Percentiles rank a stretch among this genome's conserved stretches.
Evolutionary conservation across 2,329 filamentous ascomycete species (phyloP).

Genomic region (Helotiales sp.): DNA sequence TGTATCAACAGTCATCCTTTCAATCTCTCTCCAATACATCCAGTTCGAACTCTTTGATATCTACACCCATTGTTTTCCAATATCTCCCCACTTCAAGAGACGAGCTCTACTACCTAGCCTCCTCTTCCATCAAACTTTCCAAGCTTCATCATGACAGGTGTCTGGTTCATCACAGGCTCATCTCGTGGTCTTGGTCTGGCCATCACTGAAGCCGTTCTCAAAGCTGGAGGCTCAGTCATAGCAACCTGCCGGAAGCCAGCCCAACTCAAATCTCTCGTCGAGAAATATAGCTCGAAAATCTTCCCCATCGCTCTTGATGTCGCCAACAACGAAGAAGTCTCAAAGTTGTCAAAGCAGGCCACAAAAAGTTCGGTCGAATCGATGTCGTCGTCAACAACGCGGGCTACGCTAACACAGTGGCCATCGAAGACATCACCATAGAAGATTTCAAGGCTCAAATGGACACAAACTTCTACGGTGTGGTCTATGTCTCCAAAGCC

Average conservation of each 20-base stretch:
- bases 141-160: conserved; percentile 29
- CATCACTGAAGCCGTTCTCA: conserved; percentile 47
- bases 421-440: conserved; percentile 56
- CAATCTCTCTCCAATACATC: too few species aligned
- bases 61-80: background rate
- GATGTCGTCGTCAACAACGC: conserved; percentile 49
- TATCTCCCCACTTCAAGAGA: background rate
- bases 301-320: conserved; percentile 49
- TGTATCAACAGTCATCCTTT: too few species aligned
- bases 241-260: conserved; percentile 51
- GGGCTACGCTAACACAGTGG: conserved; percentile 58
- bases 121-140: background rate
- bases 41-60: too few species aligned
- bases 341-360: conserved; percentile 44
- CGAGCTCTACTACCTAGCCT: background rate
- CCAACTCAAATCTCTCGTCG: conserved; percentile 8
- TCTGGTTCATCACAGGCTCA: conserved; percentile 55
- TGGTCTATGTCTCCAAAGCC: conserved; percentile 56
- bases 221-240: conserved; percentile 49
- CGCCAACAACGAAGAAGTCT: conserved; percentile 50
- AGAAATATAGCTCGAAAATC: background rate
- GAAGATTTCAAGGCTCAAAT: conserved; percentile 56
- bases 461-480: conserved; percentile 63
- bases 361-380: conserved; percentile 56
- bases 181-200: conserved; percentile 53